Evolutionary conservation across 495 filamentous ascomycete genomes (phyloP).

Genomic region (Acidomyces sp.): DNA sequence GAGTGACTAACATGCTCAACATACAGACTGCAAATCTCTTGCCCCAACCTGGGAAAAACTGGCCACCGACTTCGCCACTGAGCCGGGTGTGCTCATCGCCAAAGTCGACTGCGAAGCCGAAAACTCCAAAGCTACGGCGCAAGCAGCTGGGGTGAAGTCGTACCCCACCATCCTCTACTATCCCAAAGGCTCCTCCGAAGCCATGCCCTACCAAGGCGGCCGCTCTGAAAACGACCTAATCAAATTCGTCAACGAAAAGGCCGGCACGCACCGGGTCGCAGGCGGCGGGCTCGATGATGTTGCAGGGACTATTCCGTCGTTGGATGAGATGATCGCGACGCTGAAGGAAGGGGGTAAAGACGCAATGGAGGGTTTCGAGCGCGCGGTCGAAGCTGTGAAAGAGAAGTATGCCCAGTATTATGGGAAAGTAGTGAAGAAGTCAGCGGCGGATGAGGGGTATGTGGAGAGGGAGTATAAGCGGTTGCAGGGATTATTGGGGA

Average conservation of each 20-base stretch:
- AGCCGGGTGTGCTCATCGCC: constrained; percentile 67
- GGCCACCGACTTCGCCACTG: constrained; percentile 66
- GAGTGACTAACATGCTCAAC: too few species aligned
- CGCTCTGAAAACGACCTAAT: constrained; percentile 68
- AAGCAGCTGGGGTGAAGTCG: constrained; percentile 62
- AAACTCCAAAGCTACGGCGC: constrained; percentile 62
- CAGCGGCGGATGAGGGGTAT: constrained; percentile 60
- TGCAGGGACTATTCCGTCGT: constrained; percentile 66
- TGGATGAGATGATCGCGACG: constrained; percentile 62
- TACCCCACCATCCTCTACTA: constrained; percentile 99
- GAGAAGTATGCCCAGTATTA: constrained; percentile 92
- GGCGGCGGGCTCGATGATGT: constrained; percentile 69
- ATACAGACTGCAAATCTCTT: constrained; percentile 90
- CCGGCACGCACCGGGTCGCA: constrained; percentile 71
- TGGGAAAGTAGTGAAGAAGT: constrained; percentile 75
- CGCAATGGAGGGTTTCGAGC: constrained; percentile 48
- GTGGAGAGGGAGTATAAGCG: constrained; percentile 75
- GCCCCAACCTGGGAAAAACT: constrained; percentile 84
- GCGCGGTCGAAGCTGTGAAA: constrained; percentile 52
- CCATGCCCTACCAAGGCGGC: constrained; percentile 59
- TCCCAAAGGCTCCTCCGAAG: constrained; percentile 67
- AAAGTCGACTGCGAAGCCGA: constrained; percentile 90
- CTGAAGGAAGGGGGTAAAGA: constrained; percentile 44
- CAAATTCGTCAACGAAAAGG: constrained; percentile 73
- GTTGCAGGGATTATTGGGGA: constrained; percentile 64